Percentiles rank a stretch among this genome's conserved stretches.
phyloP scores from a whole-genome alignment of 495 filamentous ascomycete genomes.

The Staphylotrichum longicolle region DNA sequence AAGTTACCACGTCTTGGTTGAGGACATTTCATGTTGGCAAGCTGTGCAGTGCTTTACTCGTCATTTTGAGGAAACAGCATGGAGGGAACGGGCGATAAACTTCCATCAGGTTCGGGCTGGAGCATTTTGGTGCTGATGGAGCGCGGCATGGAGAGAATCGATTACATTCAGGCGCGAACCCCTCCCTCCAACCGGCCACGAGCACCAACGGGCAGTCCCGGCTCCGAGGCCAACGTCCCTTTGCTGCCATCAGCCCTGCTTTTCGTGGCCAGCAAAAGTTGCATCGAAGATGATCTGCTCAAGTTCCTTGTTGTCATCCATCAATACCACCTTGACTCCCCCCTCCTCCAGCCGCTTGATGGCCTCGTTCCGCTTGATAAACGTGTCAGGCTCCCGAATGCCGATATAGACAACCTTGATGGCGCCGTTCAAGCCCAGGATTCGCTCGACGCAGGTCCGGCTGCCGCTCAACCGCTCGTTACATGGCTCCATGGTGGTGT shows the following conservation, averaged over 20 bases:
- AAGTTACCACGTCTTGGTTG: too few relatives aligned
- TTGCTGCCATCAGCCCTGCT: background rate
- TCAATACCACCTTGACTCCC: slow-evolving; percentile 63
- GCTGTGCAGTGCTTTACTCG: too few relatives aligned
- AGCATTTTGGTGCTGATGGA: too few relatives aligned
- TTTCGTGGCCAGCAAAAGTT: background rate
- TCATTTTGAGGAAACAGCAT: too few relatives aligned
- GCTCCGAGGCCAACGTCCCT: too few relatives aligned
- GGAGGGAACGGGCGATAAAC: too few relatives aligned
- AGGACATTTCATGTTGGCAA: too few relatives aligned
- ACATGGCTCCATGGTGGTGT: slow-evolving; percentile 89
- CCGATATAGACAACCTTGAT: slow-evolving; percentile 73
- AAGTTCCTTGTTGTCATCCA: slow-evolving; percentile 30
- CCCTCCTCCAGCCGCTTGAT: slow-evolving; percentile 56
- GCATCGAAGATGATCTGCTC: background rate
- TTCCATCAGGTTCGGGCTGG: too few relatives aligned
- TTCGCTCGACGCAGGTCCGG: slow-evolving; percentile 67
- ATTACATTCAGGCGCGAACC: too few relatives aligned
- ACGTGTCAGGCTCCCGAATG: slow-evolving; percentile 73
- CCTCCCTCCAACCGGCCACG: too few relatives aligned
- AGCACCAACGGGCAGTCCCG: too few relatives aligned
- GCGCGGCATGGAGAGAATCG: too few relatives aligned
- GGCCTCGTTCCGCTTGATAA: slow-evolving; percentile 69
- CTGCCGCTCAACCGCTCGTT: slow-evolving; percentile 68
- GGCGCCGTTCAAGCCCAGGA: slow-evolving; percentile 52